Percentiles rank a stretch among this genome's conserved stretches.
Evolutionary conservation across 331 rosid species (phyloP).

Genomic region (Quercus tomentella): DNA sequence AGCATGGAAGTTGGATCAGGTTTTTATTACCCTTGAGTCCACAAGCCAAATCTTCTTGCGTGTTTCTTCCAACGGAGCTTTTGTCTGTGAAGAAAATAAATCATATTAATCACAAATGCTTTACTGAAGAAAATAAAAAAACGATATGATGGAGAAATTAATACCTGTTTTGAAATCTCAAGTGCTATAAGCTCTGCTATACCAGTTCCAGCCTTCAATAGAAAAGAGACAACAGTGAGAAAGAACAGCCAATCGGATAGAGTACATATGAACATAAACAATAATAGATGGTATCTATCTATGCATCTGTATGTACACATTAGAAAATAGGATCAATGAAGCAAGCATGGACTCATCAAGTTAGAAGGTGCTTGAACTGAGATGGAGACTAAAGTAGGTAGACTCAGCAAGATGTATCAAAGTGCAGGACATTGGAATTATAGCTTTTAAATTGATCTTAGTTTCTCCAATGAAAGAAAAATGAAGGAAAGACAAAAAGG

Average conservation of each 20-base stretch:
- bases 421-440: background rate
- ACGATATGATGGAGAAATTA: background rate
- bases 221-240: constrained; percentile 21
- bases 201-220: constrained; percentile 93
- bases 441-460: background rate
- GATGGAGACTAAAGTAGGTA: background rate
- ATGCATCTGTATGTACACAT: background rate
- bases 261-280: background rate
- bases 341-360: background rate
- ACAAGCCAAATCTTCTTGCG: constrained; percentile 98
- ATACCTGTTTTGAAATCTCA: constrained; percentile 83
- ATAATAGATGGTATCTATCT: background rate
- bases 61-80: constrained; percentile 73
- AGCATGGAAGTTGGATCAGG: background rate
- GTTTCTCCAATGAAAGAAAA: background rate
- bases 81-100: constrained; percentile 47
- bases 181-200: constrained; percentile 97
- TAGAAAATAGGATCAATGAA: background rate
- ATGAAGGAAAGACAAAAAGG: background rate
- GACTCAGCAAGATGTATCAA: background rate
- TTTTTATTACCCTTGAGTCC: constrained; percentile 72
- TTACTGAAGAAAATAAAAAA: background rate
- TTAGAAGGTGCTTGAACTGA: background rate
- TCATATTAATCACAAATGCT: background rate
- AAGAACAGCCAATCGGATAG: constrained; percentile 8